Evolutionary conservation across 78 protist species (phyloP).

Genomic region (Thecamonas trahens): DNA sequence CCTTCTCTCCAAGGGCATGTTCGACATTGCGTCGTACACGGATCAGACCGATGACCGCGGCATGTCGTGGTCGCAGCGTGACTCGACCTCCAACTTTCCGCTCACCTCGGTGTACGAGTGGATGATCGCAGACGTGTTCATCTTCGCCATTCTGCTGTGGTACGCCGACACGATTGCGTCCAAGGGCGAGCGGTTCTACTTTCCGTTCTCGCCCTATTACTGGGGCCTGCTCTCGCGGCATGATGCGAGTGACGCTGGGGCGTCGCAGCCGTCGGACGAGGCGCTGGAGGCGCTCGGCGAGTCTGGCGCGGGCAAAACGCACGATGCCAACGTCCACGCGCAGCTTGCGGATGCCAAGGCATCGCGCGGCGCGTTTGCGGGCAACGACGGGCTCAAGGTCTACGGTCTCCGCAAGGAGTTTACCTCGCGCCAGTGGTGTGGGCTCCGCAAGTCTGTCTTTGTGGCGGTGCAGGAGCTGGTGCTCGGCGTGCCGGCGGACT

Average conservation of each 20-base stretch:
- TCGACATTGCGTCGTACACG: slow-evolving; percentile 10
- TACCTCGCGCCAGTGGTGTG: too few species aligned
- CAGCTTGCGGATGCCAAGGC: too few species aligned
- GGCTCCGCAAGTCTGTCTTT: too few species aligned
- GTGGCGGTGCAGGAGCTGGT: slow-evolving; percentile 13
- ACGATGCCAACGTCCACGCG: too few species aligned
- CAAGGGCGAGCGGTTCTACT: background rate
- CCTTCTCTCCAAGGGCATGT: slow-evolving; percentile 34
- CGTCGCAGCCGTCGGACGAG: too few species aligned
- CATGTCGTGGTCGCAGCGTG: slow-evolving; percentile 28
- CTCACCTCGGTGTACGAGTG: slow-evolving; percentile 16
- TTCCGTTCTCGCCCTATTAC: background rate
- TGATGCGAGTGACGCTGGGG: too few species aligned
- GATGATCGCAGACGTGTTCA: slow-evolving; percentile 28
- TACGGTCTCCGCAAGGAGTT: too few species aligned
- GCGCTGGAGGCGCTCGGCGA: too few species aligned
- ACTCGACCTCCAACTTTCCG: slow-evolving; percentile 9
- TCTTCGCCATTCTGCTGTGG: slow-evolving; percentile 21
- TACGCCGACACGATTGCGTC: slow-evolving; percentile 52
- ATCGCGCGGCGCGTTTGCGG: too few species aligned
- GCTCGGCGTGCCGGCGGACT: background rate
- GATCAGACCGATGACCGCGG: background rate
- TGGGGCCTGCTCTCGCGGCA: too few species aligned
- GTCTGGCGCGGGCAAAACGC: too few species aligned
- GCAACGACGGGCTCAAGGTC: too few species aligned